These are phyloP conservation scores for Coriaria nepalensis DNA, from an alignment of 306 rosid species.

Conservation along the genomic window DNA sequence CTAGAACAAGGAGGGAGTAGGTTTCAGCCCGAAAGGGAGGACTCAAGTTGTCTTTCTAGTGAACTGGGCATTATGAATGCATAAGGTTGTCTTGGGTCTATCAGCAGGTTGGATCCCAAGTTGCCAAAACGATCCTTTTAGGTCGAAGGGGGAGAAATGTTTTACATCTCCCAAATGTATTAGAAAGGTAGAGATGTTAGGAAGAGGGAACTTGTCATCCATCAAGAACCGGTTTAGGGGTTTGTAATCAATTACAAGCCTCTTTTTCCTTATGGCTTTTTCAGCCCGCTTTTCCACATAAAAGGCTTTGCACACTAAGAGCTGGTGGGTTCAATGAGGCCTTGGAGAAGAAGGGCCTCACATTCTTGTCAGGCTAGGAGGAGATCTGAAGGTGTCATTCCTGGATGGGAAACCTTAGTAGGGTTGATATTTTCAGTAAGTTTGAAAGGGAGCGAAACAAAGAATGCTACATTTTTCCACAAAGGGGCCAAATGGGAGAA, in stretches of 20 bases:
- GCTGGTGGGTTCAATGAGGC: background rate
- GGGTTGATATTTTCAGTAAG: constrained; percentile 1
- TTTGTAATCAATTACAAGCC: too few relatives aligned
- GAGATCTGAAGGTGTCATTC: background rate
- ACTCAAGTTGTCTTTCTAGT: background rate
- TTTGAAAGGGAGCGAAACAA: too few relatives aligned
- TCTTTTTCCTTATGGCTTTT: too few relatives aligned
- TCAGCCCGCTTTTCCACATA: background rate
- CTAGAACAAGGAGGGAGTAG: background rate
- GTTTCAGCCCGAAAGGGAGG: background rate
- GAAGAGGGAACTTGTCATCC: background rate
- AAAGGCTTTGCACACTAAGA: background rate
- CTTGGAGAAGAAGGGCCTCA: too few relatives aligned
- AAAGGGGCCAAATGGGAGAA: too few relatives aligned
- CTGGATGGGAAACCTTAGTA: background rate
- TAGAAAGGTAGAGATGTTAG: background rate
- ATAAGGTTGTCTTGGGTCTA: background rate
- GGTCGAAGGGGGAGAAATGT: background rate
- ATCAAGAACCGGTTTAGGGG: too few relatives aligned
- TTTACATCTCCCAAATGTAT: background rate
- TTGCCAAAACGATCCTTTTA: background rate
- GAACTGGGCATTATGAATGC: background rate
- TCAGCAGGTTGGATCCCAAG: background rate
- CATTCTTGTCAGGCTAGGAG: too few relatives aligned
- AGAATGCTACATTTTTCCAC: too few relatives aligned